Evolutionary conservation across 2,329 filamentous ascomycete genomes (phyloP).

Genomic region (Aspergillus terreus): DNA sequence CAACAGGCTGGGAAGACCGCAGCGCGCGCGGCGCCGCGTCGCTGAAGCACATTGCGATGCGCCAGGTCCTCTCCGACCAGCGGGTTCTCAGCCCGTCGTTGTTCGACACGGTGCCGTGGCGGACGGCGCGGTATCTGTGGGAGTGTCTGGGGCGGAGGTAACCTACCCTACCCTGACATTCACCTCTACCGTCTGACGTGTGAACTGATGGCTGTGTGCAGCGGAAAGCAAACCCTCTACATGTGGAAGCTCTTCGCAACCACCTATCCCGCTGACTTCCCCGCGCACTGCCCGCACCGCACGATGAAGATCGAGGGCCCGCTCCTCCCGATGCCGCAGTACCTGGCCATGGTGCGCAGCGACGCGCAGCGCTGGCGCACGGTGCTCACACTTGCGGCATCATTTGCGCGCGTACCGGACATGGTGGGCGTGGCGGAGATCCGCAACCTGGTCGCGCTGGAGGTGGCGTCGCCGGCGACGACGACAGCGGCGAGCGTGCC

Average conservation of each 20-base stretch:
- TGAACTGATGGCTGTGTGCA: neutral
- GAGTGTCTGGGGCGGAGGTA: constrained; percentile 34
- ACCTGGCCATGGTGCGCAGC: constrained; percentile 33
- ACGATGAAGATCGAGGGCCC: constrained; percentile 28
- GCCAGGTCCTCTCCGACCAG: constrained; percentile 32
- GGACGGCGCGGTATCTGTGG: constrained; percentile 39
- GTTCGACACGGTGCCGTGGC: constrained; percentile 39
- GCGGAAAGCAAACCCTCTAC: constrained; percentile 31
- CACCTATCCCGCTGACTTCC: constrained; percentile 36
- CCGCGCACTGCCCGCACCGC: constrained; percentile 23
- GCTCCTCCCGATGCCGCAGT: constrained; percentile 29
- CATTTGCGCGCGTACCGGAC: constrained; percentile 29
- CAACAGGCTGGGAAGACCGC: constrained; percentile 22
- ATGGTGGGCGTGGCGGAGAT: constrained; percentile 37
- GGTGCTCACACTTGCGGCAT: constrained; percentile 31
- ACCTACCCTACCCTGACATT: neutral
- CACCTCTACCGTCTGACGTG: too few relatives aligned
- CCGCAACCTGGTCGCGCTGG: constrained; percentile 39
- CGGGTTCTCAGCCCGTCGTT: constrained; percentile 30
- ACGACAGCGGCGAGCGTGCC: constrained; percentile 9
- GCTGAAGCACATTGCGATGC: constrained; percentile 34
- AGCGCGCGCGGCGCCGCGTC: constrained; percentile 26
- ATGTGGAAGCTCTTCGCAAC: constrained; percentile 43
- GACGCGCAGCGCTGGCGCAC: constrained; percentile 31
- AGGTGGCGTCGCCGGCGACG: constrained; percentile 27